These are phyloP conservation scores for Mycena rosella DNA, from an alignment of 768 basidiomycete genomes.

Conservation along the genomic window DNA sequence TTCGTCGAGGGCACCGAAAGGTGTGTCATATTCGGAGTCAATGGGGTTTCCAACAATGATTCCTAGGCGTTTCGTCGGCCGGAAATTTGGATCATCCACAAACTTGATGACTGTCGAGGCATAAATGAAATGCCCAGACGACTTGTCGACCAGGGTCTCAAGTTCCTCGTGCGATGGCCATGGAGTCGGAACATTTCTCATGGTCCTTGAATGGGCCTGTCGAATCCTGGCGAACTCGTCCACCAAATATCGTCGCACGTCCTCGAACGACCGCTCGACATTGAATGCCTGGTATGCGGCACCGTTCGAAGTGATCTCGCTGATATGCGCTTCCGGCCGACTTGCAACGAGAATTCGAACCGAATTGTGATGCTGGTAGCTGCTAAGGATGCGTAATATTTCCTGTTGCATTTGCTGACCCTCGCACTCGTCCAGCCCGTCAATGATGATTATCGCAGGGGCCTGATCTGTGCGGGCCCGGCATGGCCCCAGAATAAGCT, in stretches of 20 bases:
- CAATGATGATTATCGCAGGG: not conserved
- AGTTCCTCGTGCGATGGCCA: not conserved
- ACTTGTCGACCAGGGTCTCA: no score
- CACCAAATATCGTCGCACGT: not conserved
- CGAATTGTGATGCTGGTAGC: no score
- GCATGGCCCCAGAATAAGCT: not conserved
- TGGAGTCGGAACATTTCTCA: not conserved
- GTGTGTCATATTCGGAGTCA: not conserved
- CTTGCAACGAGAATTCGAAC: not conserved
- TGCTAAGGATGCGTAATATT: not conserved
- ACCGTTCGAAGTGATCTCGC: not conserved
- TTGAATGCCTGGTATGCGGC: not conserved
- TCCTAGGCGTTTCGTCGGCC: no score
- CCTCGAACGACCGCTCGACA: not conserved
- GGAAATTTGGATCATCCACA: no score
- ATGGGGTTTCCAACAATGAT: not conserved
- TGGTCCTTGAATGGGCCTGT: not conserved
- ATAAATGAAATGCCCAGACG: no score
- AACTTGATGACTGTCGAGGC: no score
- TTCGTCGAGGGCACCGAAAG: not conserved
- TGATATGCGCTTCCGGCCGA: not conserved
- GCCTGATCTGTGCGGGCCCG: not conserved
- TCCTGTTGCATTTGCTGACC: not conserved
- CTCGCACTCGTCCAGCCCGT: no score
- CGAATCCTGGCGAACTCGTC: not conserved